Base-by-base conservation (phyloP, 2,329 filamentous ascomycete species). In the Verticillium zaregamsianum region DNA sequence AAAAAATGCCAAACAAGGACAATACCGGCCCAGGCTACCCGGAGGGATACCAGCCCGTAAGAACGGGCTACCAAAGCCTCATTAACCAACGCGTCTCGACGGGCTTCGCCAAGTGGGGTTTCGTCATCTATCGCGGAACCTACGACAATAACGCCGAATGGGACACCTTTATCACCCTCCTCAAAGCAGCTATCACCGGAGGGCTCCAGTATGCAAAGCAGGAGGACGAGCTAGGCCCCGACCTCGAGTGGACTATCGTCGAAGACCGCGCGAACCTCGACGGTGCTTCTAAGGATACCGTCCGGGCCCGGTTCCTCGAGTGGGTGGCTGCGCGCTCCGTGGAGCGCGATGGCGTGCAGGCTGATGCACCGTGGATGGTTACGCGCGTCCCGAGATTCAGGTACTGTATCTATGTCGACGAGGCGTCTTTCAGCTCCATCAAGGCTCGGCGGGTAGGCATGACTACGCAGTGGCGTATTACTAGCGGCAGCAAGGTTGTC, bases 71-170 rank as follows among this genome's bases (percentile, higher is more conserved):
- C 56, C 8, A 3, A 15, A 72, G 67, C 32, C 28, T 39, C 23
- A 31, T 40, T 35, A 31, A 58, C 35, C 33, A 12, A 12, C 35
- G 20, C 37, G 62, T 33, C 60, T 59, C 60, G 57, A 23, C 35
- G 8, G 40, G 62, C 45, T 62, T 59, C 60, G 57, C 61, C 23
- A 57, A 57, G 55, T 65, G 60, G 63, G 64, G 64, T 20, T 67
- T 62, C 54, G 49, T 60, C 33, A 58, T 63, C n/a, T 65, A 64
- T 32, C 61, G 63, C 14, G 62, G 62, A 60, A 63, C 62, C 14
- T 66, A 65, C 54, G 28, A 54, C 9, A 63, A 66, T 37, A 60
- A 65, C 37, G 60, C 23, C 1, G 56, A 57, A 25, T 66, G 61
- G 63, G 40, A 37, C 3, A 60, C 59, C 15, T 63, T 57, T 20